Base-by-base conservation (phyloP, 176 grass and related monocot genomes). In the Musa troglodytarum region DNA sequence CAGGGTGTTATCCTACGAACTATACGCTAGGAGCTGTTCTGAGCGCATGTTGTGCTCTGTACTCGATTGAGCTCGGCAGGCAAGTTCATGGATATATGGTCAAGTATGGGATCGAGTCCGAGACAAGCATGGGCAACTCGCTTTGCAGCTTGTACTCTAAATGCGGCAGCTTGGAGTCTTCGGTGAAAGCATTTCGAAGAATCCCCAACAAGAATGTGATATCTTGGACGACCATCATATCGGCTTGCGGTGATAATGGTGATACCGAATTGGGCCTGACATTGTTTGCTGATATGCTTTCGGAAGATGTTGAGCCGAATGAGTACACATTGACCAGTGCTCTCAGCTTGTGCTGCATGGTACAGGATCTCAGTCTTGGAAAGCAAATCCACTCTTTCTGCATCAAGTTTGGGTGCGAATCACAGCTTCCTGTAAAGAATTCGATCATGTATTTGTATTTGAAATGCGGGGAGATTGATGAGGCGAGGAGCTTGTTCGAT, bases 361-460 rank as follows among this genome's bases (percentile, higher is more conserved):
- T 26, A 34, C 80, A 82, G 67, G 82, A 96, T 87, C 75, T 96
- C 63, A 26, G 53, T 49, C 84, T 96, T 1, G 92, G 92, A 19
- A 96, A 68, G 74, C 89, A 96, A 78, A 76, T 92, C 19, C 92
- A 96, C 58, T 81, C 86, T 53, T 87, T 89, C 76, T 92, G 77
- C 84, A 71, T 89, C 83, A 96, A 92, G 81, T 71, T 85, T 66
- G 92, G 88, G 10, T 84, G 84, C 7, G 78, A 87, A 26, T 25
- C 54, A 2, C 83, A 87, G 24, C 14, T 89, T 92, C 84, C 86
- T 5, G 84, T 92, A 11, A 92, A 89, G 59, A 92, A 89, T 29
- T 89, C 89, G 0, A 76, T 86, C 49, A 96, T 96, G 83, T 92
- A 92, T 65, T 85, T 96, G 74, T 96, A 92, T 72, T 53, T 92